Percentiles rank a stretch among this genome's conserved stretches.
Conservation (phyloP, 441 rosid species). For the Euphorbia celastroides region DNA sequence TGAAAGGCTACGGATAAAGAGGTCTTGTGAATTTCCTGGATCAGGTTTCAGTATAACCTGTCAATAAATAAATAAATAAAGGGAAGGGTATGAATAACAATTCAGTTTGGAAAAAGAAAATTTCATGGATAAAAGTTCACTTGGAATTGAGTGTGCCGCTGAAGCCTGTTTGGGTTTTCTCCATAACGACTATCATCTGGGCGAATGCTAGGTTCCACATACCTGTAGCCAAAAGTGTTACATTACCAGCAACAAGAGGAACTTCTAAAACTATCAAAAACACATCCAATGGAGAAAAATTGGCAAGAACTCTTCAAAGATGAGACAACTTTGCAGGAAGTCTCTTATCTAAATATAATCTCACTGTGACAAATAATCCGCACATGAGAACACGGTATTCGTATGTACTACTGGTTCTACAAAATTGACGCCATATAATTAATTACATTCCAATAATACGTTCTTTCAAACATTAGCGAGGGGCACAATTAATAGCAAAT, state of each 20-base stretch:
- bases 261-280: neutral
- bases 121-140: conserved; percentile 23
- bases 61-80: conserved; percentile 21
- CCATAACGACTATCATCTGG: conserved; percentile 98
- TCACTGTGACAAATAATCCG: neutral
- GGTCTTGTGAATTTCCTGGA: conserved; percentile 95
- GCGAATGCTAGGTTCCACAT: conserved; percentile 92
- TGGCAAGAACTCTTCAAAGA: neutral
- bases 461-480: too few relatives aligned
- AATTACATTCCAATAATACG: too few relatives aligned
- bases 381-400: conserved; percentile 1
- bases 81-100: neutral
- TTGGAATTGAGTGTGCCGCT: conserved; percentile 97
- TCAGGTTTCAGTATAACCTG: conserved; percentile 96
- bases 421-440: neutral
- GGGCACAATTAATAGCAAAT: too few relatives aligned
- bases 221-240: conserved; percentile 35
- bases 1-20: conserved; percentile 81
- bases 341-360: neutral
- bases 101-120: neutral
- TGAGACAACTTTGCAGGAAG: too few relatives aligned
- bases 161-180: conserved; percentile 97
- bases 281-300: neutral
- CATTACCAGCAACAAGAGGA: conserved; percentile 13
- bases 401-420: neutral